Percentiles rank a stretch among this genome's conserved stretches.
Conservation (phyloP, 495 filamentous ascomycete species). For the Podospora didyma region DNA sequence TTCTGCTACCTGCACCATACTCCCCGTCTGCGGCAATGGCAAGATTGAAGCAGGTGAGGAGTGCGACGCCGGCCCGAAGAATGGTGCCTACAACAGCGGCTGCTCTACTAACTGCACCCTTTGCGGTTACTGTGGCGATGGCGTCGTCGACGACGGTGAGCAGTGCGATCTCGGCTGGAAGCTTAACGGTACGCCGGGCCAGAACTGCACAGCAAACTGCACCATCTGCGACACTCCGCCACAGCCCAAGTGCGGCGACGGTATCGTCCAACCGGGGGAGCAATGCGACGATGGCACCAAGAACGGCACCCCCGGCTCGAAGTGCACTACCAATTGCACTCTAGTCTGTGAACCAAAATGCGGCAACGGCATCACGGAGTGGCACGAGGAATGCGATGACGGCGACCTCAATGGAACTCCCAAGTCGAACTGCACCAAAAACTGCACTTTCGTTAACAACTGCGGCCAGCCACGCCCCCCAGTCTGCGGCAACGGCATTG, state of each 20-base stretch:
- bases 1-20: conserved; percentile 8
- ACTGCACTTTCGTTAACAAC: conserved; percentile 10
- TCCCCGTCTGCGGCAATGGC: conserved; percentile 17
- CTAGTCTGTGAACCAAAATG: conserved; percentile 2
- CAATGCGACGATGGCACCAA: conserved; percentile 16
- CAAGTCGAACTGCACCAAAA: conserved; percentile 3
- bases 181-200: conserved; percentile 14
- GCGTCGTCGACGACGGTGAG: conserved; percentile 12
- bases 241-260: conserved; percentile 10
- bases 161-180: conserved; percentile 19
- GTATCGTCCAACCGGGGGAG: conserved; percentile 16
- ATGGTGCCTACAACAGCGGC: conserved; percentile 16
- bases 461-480: conserved; percentile 12
- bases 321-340: conserved; percentile 13
- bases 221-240: conserved; percentile 6
- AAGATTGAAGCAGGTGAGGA: conserved; percentile 14
- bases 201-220: conserved; percentile 14
- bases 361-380: conserved; percentile 17
- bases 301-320: conserved; percentile 9
- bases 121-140: conserved; percentile 23
- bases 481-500: conserved; percentile 18
- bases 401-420: conserved; percentile 17
- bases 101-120: conserved; percentile 15
- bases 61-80: conserved; percentile 15
- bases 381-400: conserved; percentile 20